Conservation (phyloP, 2,329 filamentous ascomycete genomes). For the Laburnicola sp. region DNA sequence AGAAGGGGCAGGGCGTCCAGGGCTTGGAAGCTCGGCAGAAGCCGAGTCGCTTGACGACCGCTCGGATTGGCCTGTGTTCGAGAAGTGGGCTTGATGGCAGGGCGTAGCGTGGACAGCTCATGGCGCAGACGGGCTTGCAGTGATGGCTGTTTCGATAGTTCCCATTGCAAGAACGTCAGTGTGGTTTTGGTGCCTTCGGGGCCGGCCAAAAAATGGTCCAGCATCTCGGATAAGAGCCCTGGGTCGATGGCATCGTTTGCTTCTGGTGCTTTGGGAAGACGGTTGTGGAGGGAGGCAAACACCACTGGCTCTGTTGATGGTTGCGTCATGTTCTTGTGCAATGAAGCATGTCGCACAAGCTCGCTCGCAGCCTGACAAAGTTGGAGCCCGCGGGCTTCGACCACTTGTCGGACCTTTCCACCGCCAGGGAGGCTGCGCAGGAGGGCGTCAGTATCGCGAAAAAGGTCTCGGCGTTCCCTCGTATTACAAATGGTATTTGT, state of each 20-base stretch:
- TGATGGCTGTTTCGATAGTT: constrained; percentile 44
- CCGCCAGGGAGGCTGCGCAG: background rate
- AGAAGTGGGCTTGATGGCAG: background rate
- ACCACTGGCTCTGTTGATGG: constrained; percentile 19
- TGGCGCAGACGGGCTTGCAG: constrained; percentile 43
- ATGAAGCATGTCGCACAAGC: no score
- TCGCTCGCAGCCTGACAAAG: no score
- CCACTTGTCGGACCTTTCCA: no score
- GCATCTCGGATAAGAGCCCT: constrained; percentile 67
- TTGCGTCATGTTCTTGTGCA: no score
- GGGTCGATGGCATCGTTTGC: constrained; percentile 37
- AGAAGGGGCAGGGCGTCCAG: constrained; percentile 55
- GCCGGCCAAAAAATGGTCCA: constrained; percentile 74
- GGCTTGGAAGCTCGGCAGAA: constrained; percentile 39
- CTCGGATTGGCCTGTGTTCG: constrained; percentile 11
- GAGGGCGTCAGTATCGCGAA: constrained; percentile 42
- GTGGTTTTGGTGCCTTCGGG: constrained; percentile 73
- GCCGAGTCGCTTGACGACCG: no score
- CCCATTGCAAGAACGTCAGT: constrained; percentile 63
- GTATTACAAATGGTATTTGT: constrained; percentile 64
- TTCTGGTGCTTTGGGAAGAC: background rate
- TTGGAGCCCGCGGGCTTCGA: no score
- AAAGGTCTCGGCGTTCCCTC: constrained; percentile 59
- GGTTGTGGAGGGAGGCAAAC: constrained; percentile 16
- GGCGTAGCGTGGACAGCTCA: constrained; percentile 23